Evolutionary conservation across 2,329 filamentous ascomycete genomes (phyloP), one percentile per base, ranked within the genome.

Genomic region (Aspergillus fumigatiaffinis): DNA sequence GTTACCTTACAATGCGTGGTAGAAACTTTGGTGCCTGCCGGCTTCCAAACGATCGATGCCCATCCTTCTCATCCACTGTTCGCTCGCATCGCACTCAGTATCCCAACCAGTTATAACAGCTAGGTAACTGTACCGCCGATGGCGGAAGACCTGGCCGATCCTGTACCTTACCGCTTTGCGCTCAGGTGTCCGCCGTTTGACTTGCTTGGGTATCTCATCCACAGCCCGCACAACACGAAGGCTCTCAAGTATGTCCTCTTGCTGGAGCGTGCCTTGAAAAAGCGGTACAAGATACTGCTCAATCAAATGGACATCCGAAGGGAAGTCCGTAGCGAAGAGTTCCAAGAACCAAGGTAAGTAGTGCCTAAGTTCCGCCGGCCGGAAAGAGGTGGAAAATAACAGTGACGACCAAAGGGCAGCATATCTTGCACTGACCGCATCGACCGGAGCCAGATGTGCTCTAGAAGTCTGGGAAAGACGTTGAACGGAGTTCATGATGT

Each of bases 21-120:
- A 97, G 66, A 91, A 96, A 35, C 86, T 87, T 73, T 91, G 87
- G 59, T 84, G 75, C 49, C 83, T 77, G 2, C 85, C 87, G 53
- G 79, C 76, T n/a, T 79, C 76, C 55, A 87, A 73, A 25, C 74
- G 76, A 71, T 88, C 85, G 9, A 90, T 84, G 50, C 79, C 77
- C 81, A 87, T 87, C 62, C 81, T 80, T 69, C 79, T 77, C 68
- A 85, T 87, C 87, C 82, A 89, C 58, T 79, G 80, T 63, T 87
- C 86, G 52, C 79, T 78, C 10, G 80, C 82, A 54, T 76, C 82
- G 67, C 81, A 88, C 60, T 81, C 79, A 26, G 75, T 74, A 64
- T 89, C 87, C 92, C 93, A 99, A n/a, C 92, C 92, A 14, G 89
- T 90, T 57, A 99, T 89, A 26, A 95, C 83, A 20, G 88, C 92